Percentiles rank a stretch among this genome's conserved stretches.
Evolutionary conservation across 2,329 filamentous ascomycete species (phyloP).

Genomic region (Calonectria hongkongensis): DNA sequence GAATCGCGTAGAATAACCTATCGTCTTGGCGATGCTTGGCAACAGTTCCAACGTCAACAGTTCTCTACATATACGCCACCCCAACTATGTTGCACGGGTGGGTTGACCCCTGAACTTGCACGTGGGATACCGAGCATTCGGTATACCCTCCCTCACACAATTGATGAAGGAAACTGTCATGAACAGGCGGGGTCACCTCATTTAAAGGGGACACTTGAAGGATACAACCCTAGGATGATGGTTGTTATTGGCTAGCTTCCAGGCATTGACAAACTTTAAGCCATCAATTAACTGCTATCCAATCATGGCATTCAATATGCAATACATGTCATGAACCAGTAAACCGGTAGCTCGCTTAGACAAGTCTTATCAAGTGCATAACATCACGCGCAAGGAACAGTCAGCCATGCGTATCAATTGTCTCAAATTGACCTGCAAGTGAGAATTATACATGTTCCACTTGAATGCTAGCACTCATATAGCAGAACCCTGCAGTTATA

Average conservation of each 20-base stretch:
- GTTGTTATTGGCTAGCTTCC: not conserved
- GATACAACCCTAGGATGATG: no score
- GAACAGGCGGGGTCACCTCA: not conserved
- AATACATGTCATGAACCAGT: not conserved
- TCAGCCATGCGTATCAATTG: not conserved
- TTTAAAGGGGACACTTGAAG: not conserved
- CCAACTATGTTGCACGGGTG: not conserved
- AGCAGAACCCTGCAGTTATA: not conserved
- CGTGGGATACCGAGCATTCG: not conserved
- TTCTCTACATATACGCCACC: not conserved
- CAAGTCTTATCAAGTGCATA: not conserved
- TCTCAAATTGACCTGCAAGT: constrained; percentile 23
- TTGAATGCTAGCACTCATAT: not conserved
- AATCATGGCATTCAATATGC: not conserved
- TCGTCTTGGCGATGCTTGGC: not conserved
- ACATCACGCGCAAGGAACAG: not conserved
- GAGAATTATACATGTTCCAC: constrained; percentile 1
- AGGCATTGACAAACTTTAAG: not conserved
- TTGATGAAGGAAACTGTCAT: not conserved
- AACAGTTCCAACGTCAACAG: no score
- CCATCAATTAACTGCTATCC: not conserved
- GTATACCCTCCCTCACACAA: not conserved
- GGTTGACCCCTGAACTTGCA: not conserved
- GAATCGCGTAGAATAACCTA: not conserved
- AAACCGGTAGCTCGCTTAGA: not conserved